Base-by-base conservation (phyloP, 805 yeast species). In the Wickerhamomyces hampshirensis region DNA sequence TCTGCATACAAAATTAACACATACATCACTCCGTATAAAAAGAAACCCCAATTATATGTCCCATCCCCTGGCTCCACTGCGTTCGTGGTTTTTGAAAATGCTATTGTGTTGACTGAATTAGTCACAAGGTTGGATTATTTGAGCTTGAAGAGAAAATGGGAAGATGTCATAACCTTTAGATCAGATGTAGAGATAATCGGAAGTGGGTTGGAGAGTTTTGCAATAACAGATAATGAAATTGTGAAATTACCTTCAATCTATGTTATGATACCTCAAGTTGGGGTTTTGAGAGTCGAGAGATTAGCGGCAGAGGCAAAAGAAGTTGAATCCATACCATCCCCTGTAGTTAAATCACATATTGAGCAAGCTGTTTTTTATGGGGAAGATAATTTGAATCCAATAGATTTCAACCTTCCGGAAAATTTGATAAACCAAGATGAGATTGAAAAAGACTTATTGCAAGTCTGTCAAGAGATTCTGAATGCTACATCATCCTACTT, bases 291-390 rank as follows among this genome's bases (percentile, higher is more conserved):
- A 40, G 58, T 86, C 16, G 84, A 80, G 38, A 54, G 77, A 23
- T 65, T 46, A 1, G 55, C 46, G 5, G 39, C 47, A 1, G 37
- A 38, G 5, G 47, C 42, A 5, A 56, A 50, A 4, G 54, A 43
- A 0, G 37, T 42, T 1, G 53, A 43, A 5, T 23, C 43, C 5
- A 42, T 39, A 5, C 45, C 66, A 4, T 67, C 78, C 31, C 65
- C 37, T 8, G 37, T 45, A 26, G 17, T 84, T 23, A 80, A 80
- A 52, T 73, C 86, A 0, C 89, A 80, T 48, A 74, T 91, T 16
- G 93, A 83, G 46, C 97, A 89, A 58, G 95, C 89, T 0, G 75
- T 89, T 1, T 82, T 80, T 49, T 84, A 75, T 43, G 70, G 76
- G 2, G 59, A 55, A 8, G 46, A 60, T 5, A 49, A 51, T 2